Conservation (phyloP, 768 basidiomycete species). For the Daedaleopsis nitida region DNA sequence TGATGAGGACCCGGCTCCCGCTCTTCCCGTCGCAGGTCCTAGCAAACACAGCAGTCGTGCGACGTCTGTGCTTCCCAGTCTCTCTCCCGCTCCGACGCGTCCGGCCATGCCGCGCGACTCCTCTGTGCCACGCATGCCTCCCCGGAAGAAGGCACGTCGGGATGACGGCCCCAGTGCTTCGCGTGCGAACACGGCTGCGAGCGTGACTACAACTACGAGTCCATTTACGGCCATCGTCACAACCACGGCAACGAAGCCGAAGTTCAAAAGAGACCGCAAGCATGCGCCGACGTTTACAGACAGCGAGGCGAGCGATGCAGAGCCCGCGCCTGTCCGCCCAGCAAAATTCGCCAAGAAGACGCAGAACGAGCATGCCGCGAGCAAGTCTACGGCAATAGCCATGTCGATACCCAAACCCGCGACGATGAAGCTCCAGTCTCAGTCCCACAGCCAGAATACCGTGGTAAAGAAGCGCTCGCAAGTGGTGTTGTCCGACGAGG, state of each 20-base stretch:
- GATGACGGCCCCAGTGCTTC: background rate
- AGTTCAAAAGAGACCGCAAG: background rate
- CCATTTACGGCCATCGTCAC: no score
- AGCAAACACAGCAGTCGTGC: background rate
- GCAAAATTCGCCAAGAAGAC: background rate
- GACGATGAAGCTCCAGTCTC: background rate
- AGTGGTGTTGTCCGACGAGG: slow-evolving; percentile 20
- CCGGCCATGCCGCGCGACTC: background rate
- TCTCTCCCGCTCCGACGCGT: background rate
- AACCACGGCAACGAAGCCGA: background rate
- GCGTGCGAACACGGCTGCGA: background rate
- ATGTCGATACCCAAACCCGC: background rate
- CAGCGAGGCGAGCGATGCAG: background rate
- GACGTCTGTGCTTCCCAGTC: background rate
- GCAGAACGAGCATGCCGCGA: background rate
- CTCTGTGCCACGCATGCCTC: background rate
- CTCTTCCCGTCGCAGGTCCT: background rate
- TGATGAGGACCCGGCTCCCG: background rate
- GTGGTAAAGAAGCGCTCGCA: slow-evolving; percentile 13
- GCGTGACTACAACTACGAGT: no score
- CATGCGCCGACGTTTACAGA: background rate
- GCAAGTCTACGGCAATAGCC: background rate
- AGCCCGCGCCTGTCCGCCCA: background rate
- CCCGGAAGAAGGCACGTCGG: slow-evolving; percentile 10
- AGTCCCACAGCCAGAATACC: no score